A percentile compares a stretch with the other conserved stretches of the same genome.
phyloP scores from a whole-genome alignment of 2,329 filamentous ascomycete genomes.

The Zymoseptoria tritici region DNA sequence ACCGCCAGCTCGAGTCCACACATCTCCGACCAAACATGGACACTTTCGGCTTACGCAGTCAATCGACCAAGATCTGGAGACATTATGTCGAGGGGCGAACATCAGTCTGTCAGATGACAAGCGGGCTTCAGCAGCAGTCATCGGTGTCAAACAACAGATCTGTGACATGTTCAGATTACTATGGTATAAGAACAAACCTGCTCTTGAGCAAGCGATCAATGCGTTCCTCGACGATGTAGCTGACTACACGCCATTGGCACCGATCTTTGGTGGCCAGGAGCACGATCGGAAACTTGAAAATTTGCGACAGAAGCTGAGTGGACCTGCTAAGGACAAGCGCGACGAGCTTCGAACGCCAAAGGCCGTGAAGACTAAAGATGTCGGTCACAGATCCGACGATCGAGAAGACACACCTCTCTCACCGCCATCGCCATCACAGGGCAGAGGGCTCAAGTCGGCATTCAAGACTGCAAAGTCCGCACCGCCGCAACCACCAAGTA shows the following conservation, averaged over 20 bases:
- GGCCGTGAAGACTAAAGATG: neutral
- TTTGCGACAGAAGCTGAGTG: neutral
- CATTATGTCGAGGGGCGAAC: constrained; percentile 2
- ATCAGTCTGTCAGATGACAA: neutral
- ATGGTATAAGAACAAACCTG: constrained; percentile 4
- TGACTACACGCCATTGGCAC: neutral
- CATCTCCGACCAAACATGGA: neutral
- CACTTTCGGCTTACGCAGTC: neutral
- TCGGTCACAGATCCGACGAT: neutral
- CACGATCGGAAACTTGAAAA: neutral
- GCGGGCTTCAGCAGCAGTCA: neutral
- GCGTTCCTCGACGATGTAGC: constrained; percentile 1
- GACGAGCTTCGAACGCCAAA: neutral
- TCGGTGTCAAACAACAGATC: neutral
- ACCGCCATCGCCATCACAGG: neutral
- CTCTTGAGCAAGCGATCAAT: constrained; percentile 1
- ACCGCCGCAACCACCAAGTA: neutral
- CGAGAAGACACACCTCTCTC: neutral
- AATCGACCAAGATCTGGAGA: neutral
- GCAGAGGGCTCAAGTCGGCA: constrained; percentile 1
- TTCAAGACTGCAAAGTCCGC: constrained; percentile 4
- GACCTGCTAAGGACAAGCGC: neutral
- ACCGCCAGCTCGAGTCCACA: neutral
- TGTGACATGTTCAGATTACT: constrained; percentile 2
- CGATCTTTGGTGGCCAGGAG: neutral